Evolutionary conservation across 805 yeast genomes (phyloP).

Genomic region (Ogataea degrootiae): DNA sequence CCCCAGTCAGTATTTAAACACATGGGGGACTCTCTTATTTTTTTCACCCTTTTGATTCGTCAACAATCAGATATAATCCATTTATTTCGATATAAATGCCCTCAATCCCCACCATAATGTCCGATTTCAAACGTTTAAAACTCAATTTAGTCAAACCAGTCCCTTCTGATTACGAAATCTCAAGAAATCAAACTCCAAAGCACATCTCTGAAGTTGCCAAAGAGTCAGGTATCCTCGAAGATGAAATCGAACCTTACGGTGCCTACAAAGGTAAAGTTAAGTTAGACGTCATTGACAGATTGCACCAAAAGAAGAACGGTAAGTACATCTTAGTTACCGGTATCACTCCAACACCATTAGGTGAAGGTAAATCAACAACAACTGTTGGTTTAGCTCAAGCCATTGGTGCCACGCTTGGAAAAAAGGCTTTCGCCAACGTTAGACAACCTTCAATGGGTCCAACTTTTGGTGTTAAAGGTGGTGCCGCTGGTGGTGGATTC

Average conservation of each 20-base stretch:
- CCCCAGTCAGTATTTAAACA: no score
- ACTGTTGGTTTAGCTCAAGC: conserved; percentile 98
- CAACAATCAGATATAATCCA: no score
- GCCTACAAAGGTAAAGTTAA: conserved; percentile 85
- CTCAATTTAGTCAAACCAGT: conserved; percentile 52
- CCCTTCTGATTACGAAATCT: conserved; percentile 87
- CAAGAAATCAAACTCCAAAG: conserved; percentile 86
- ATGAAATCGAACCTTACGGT: conserved; percentile 86
- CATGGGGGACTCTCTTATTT: no score
- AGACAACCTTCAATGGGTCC: conserved; percentile 99
- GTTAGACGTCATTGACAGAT: conserved; percentile 64
- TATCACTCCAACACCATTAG: conserved; percentile 96
- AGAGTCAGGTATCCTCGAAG: conserved; percentile 74
- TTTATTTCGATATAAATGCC: neutral
- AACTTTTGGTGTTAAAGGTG: conserved; percentile 97
- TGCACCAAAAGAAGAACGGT: conserved; percentile 62
- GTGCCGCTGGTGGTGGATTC: conserved; percentile 99
- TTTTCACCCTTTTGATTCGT: no score
- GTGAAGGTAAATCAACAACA: conserved; percentile 97
- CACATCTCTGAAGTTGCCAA: conserved; percentile 67
- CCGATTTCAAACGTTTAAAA: conserved; percentile 34
- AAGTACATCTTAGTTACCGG: conserved; percentile 92
- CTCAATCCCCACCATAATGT: conserved; percentile 17
- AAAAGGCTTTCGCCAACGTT: conserved; percentile 85
- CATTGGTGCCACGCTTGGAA: conserved; percentile 81